phyloP scores from a whole-genome alignment of 192 early-diverging fungal species.

The Haplosporangium gracile region DNA sequence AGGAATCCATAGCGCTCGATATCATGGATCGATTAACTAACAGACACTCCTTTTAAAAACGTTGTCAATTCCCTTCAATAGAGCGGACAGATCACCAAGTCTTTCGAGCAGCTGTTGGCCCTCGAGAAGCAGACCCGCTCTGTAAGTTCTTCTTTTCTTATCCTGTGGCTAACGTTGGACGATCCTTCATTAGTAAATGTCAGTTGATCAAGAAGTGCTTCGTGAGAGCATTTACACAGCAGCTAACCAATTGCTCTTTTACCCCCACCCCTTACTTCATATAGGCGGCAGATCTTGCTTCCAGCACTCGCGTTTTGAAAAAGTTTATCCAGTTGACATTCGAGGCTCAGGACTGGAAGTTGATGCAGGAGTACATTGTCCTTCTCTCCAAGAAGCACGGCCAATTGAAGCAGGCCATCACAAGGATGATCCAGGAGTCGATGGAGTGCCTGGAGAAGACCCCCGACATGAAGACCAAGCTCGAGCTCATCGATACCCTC shows the following conservation, averaged over 20 bases:
- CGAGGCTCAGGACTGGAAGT: constrained; percentile 84
- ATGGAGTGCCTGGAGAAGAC: constrained; percentile 92
- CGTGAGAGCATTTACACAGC: background rate
- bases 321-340: constrained; percentile 83
- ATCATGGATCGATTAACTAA: constrained; percentile 2
- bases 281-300: constrained; percentile 89
- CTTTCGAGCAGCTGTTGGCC: constrained; percentile 88
- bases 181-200: background rate
- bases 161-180: background rate
- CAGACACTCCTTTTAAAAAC: background rate
- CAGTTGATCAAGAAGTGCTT: background rate
- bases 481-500: constrained; percentile 95
- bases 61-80: constrained; percentile 24
- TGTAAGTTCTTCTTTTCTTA: constrained; percentile 57
- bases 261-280: background rate
- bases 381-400: constrained; percentile 98
- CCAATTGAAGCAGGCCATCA: constrained; percentile 93
- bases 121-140: constrained; percentile 97
- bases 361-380: constrained; percentile 93
- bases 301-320: constrained; percentile 89
- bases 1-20: background rate
- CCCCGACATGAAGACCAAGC: constrained; percentile 82
- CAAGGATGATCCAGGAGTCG: constrained; percentile 94
- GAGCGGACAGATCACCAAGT: constrained; percentile 81
- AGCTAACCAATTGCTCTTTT: background rate